Conservation (phyloP, 1,139 yeast genomes). For the Pneumocystis carinii region DNA sequence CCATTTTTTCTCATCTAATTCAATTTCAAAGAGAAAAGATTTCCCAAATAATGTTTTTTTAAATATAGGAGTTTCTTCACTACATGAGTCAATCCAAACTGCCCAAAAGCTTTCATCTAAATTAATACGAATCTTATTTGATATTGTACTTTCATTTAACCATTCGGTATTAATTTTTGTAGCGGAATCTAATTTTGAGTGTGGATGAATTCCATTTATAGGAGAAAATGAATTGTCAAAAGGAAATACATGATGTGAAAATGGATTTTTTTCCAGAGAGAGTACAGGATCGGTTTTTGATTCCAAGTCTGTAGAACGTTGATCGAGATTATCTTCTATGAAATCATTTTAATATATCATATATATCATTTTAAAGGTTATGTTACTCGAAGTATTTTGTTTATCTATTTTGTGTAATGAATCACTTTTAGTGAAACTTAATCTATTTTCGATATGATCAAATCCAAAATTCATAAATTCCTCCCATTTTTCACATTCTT, state of each 20-base stretch:
- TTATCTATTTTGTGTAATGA: background rate
- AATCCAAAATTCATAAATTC: conserved; percentile 1
- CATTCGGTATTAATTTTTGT: background rate
- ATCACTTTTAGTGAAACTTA: background rate
- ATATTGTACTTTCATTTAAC: background rate
- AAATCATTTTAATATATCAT: background rate
- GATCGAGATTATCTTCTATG: background rate
- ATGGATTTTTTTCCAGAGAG: background rate
- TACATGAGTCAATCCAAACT: background rate
- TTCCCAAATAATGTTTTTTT: background rate
- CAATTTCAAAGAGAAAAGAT: background rate
- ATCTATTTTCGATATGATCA: background rate
- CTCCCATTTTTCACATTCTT: background rate
- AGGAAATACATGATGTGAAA: background rate
- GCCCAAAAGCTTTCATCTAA: conserved; percentile 2
- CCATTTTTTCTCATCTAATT: background rate
- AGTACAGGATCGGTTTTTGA: background rate
- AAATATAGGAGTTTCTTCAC: background rate
- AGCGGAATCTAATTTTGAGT: background rate
- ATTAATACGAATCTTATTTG: background rate
- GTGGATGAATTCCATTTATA: background rate
- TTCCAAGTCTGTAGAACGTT: background rate
- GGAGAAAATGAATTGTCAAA: background rate
- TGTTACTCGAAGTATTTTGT: background rate
- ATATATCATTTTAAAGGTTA: background rate